Percentiles rank a stretch among this genome's conserved stretches.
phyloP scores from a whole-genome alignment of 495 filamentous ascomycete genomes.

The Trichoderma parareesei region DNA sequence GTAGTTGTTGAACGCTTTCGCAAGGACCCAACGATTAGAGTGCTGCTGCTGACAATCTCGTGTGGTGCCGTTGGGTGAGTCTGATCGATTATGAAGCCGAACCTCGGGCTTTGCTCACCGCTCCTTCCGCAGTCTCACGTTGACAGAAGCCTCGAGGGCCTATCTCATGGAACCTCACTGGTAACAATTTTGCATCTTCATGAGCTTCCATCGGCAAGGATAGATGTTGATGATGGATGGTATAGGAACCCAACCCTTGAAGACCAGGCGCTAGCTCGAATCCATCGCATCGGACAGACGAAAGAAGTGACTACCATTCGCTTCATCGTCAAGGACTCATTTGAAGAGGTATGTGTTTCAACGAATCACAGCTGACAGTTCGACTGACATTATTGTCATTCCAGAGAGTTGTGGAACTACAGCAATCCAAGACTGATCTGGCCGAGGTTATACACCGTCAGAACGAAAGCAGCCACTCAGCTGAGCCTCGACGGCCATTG shows the following conservation, averaged over 20 bases:
- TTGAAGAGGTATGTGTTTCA: conserved; percentile 25
- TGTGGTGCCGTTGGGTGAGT: conserved; percentile 37
- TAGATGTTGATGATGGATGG: conserved; percentile 26
- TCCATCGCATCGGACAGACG: conserved; percentile 32
- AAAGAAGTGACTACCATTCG: conserved; percentile 32
- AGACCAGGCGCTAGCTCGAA: conserved; percentile 32
- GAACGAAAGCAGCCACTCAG: not conserved
- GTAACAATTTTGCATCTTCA: conserved; percentile 15
- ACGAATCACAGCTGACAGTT: not conserved
- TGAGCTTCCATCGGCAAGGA: conserved; percentile 23
- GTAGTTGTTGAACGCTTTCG: conserved; percentile 25
- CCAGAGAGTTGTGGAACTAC: conserved; percentile 22
- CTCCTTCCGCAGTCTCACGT: conserved; percentile 21
- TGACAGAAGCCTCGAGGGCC: conserved; percentile 30
- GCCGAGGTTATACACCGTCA: conserved; percentile 8
- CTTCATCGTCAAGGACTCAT: conserved; percentile 26
- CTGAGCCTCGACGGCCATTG: not conserved
- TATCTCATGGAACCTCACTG: conserved; percentile 37
- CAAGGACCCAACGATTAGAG: conserved; percentile 21
- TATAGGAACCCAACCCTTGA: conserved; percentile 34
- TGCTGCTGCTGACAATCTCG: conserved; percentile 31
- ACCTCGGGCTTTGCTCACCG: too few species aligned
- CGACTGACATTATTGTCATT: not conserved
- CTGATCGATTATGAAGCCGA: too few species aligned
- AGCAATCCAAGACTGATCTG: conserved; percentile 22